phyloP scores from a whole-genome alignment of 306 rosid genomes.

The Cicer yamashitae region DNA sequence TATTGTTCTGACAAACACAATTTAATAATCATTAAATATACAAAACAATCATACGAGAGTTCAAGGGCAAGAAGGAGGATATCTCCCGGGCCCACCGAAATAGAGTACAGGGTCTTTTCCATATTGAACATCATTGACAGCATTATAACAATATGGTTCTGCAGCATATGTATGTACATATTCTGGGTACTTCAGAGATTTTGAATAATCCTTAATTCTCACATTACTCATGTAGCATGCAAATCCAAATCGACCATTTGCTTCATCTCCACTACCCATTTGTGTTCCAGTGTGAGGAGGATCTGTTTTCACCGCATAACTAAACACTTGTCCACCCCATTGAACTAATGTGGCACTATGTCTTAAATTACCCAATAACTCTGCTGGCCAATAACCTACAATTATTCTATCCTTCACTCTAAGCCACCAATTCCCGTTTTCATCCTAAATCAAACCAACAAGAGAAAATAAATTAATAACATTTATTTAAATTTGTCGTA shows the following conservation, averaged over 20 bases:
- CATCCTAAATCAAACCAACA: slow-evolving; percentile 45
- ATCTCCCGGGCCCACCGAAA: slow-evolving; percentile 68
- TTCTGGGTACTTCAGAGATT: slow-evolving; percentile 55
- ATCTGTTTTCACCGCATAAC: slow-evolving; percentile 42
- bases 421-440: slow-evolving; percentile 70
- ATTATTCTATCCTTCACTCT: not conserved
- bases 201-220: slow-evolving; percentile 58
- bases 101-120: slow-evolving; percentile 52
- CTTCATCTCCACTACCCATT: slow-evolving; percentile 71
- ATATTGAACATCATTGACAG: slow-evolving; percentile 10
- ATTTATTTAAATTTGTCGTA: too few species aligned
- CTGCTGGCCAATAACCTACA: slow-evolving; percentile 62
- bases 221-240: slow-evolving; percentile 51
- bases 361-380: slow-evolving; percentile 40
- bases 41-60: too few species aligned
- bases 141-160: slow-evolving; percentile 55
- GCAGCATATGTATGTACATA: slow-evolving; percentile 23
- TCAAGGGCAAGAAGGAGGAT: slow-evolving; percentile 51
- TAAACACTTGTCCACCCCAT: slow-evolving; percentile 80
- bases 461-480: not conserved
- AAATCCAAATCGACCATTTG: not conserved
- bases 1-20: too few species aligned
- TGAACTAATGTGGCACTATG: slow-evolving; percentile 57
- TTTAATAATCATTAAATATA: too few species aligned
- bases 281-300: slow-evolving; percentile 65